Evolutionary conservation across 768 basidiomycete species (phyloP).

Genomic region (Panaeolus cyanescens): DNA sequence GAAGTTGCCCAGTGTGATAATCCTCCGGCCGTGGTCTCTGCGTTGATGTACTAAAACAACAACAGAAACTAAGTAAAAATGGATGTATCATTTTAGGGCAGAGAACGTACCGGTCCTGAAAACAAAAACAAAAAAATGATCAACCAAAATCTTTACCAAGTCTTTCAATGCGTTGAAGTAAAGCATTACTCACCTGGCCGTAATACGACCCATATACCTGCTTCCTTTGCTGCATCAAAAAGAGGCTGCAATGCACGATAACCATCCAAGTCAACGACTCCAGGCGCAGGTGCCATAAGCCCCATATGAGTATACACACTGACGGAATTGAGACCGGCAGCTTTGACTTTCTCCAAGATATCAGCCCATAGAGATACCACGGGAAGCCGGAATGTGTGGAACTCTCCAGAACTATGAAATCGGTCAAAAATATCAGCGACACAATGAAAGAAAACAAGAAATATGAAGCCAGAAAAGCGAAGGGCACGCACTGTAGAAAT

Average conservation of each 20-base stretch:
- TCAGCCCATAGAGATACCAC: slow-evolving; percentile 82
- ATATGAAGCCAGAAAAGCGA: neutral
- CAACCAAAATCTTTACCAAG: no score
- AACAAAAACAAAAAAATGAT: neutral
- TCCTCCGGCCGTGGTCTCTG: slow-evolving; percentile 80
- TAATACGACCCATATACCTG: slow-evolving; percentile 78
- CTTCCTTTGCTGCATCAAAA: slow-evolving; percentile 71
- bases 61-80: slow-evolving; percentile 10
- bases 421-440: no score
- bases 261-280: slow-evolving; percentile 70
- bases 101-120: neutral
- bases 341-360: slow-evolving; percentile 79
- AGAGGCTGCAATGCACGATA: slow-evolving; percentile 72
- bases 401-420: slow-evolving; percentile 71
- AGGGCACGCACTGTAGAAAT: slow-evolving; percentile 62
- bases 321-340: slow-evolving; percentile 76
- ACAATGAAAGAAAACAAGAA: neutral
- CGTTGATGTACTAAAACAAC: slow-evolving; percentile 63
- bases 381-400: slow-evolving; percentile 81
- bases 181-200: slow-evolving; percentile 60
- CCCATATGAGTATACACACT: slow-evolving; percentile 85
- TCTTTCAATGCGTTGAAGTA: neutral
- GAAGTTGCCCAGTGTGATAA: slow-evolving; percentile 71
- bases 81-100: neutral
- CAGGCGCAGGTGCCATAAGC: slow-evolving; percentile 71